Evolutionary conservation across 2,329 filamentous ascomycete genomes (phyloP).

Genomic region (Hypoxylon sp.): DNA sequence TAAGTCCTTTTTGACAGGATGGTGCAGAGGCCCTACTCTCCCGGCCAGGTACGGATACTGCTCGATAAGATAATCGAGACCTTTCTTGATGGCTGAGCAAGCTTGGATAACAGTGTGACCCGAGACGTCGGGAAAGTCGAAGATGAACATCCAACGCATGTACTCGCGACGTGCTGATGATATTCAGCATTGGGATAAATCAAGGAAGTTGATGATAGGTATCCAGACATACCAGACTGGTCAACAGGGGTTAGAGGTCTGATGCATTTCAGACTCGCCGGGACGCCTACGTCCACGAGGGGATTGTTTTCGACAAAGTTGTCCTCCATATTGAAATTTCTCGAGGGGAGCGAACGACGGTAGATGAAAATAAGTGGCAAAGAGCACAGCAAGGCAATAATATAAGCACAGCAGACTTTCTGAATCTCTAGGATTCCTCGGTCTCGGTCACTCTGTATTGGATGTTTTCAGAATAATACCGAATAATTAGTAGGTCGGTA

Average conservation of each 20-base stretch:
- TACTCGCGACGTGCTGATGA: slow-evolving; percentile 24
- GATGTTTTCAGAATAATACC: not conserved
- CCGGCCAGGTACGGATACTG: slow-evolving; percentile 34
- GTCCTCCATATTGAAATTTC: not conserved
- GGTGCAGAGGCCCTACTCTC: slow-evolving; percentile 12
- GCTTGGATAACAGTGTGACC: not conserved
- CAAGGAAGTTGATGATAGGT: not conserved
- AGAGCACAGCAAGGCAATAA: not conserved
- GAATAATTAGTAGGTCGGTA: not conserved
- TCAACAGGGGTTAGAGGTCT: slow-evolving; percentile 9
- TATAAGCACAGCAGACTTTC: not conserved
- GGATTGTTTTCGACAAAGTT: not conserved
- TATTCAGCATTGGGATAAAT: not conserved
- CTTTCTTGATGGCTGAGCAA: slow-evolving; percentile 5
- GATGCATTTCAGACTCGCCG: not conserved
- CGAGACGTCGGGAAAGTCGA: slow-evolving; percentile 33
- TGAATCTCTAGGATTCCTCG: not conserved
- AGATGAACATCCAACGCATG: slow-evolving; percentile 37
- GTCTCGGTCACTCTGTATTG: not conserved
- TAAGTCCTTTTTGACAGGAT: not conserved
- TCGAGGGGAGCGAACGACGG: not conserved
- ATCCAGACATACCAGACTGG: slow-evolving; percentile 9
- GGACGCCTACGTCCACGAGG: not conserved
- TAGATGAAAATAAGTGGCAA: not conserved
- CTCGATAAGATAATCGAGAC: slow-evolving; percentile 17